Evolutionary conservation across 176 grass and related monocot species (phyloP).

Genomic region (Chloris gayana): DNA sequence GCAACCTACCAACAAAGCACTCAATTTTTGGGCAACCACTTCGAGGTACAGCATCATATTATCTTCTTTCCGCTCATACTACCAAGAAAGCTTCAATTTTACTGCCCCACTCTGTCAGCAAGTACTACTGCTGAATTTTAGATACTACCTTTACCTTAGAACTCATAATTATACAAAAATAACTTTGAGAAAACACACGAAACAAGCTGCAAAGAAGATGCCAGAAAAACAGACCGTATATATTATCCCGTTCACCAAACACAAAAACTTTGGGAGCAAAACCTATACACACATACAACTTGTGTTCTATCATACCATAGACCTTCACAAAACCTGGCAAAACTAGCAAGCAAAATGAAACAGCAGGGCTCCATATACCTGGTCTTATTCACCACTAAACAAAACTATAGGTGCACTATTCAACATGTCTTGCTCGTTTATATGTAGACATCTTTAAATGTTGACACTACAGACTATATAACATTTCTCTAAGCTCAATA

Average conservation of each 20-base stretch:
- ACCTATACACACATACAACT: slow-evolving; percentile 6
- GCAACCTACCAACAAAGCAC: slow-evolving; percentile 2
- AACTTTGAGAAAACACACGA: not conserved
- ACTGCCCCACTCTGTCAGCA: not conserved
- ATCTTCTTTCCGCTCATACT: not conserved
- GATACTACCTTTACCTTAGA: too few species aligned
- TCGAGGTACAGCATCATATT: not conserved
- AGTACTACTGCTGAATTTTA: not conserved
- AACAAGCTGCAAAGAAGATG: not conserved
- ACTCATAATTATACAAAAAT: not conserved
- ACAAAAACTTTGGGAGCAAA: slow-evolving; percentile 34
- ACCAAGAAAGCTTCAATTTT: not conserved
- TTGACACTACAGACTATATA: slow-evolving; percentile 37
- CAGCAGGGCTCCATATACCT: slow-evolving; percentile 11
- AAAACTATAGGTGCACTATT: slow-evolving; percentile 35
- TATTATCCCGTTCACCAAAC: not conserved
- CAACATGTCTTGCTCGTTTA: slow-evolving; percentile 13
- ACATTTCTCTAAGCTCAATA: slow-evolving; percentile 32
- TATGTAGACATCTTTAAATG: slow-evolving; percentile 28
- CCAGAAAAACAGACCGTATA: not conserved
- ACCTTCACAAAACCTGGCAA: slow-evolving; percentile 12
- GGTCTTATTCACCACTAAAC: slow-evolving; percentile 38
- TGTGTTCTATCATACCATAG: not conserved
- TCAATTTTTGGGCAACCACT: not conserved
- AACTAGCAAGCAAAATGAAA: slow-evolving; percentile 8